A percentile compares a stretch with the other conserved stretches of the same genome.
Conservation (phyloP, 78 protist genomes). For the Cavenderia fasciculata region DNA sequence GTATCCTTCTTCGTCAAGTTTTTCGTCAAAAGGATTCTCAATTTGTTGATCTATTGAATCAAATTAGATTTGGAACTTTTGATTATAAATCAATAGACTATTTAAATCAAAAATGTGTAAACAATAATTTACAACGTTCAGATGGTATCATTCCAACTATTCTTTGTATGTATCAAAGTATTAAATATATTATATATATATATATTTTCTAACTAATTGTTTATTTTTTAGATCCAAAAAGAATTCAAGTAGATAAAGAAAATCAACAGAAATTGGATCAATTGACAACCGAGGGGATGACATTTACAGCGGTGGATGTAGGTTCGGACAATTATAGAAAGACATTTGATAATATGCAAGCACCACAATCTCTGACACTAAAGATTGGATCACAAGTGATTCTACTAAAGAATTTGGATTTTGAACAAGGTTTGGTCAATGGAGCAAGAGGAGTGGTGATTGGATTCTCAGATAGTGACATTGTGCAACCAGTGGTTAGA, state of each 20-base stretch:
- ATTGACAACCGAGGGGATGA: neutral
- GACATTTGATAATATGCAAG: slow-evolving; percentile 6
- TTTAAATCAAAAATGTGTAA: neutral
- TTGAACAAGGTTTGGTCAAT: slow-evolving; percentile 78
- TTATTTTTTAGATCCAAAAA: slow-evolving; percentile 11
- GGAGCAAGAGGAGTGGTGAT: slow-evolving; percentile 83
- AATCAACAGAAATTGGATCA: slow-evolving; percentile 5
- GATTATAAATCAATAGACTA: neutral
- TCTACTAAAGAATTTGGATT: slow-evolving; percentile 46
- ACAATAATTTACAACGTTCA: neutral
- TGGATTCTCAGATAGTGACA: slow-evolving; percentile 25
- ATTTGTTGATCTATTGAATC: slow-evolving; percentile 36
- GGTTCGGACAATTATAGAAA: slow-evolving; percentile 5
- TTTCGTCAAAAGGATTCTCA: slow-evolving; percentile 63
- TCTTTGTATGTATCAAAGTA: slow-evolving; percentile 5
- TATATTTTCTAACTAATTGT: neutral
- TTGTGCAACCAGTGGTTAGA: neutral
- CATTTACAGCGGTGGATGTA: slow-evolving; percentile 8
- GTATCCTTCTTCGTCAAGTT: slow-evolving; percentile 12
- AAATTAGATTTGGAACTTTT: slow-evolving; percentile 57
- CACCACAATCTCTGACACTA: slow-evolving; percentile 8
- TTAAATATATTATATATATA: no score
- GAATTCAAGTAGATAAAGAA: slow-evolving; percentile 11
- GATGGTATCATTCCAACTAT: slow-evolving; percentile 75
- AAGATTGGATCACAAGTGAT: slow-evolving; percentile 57